Conservation (phyloP, 164 flowering plant genomes). For the Sextonia rubra region DNA sequence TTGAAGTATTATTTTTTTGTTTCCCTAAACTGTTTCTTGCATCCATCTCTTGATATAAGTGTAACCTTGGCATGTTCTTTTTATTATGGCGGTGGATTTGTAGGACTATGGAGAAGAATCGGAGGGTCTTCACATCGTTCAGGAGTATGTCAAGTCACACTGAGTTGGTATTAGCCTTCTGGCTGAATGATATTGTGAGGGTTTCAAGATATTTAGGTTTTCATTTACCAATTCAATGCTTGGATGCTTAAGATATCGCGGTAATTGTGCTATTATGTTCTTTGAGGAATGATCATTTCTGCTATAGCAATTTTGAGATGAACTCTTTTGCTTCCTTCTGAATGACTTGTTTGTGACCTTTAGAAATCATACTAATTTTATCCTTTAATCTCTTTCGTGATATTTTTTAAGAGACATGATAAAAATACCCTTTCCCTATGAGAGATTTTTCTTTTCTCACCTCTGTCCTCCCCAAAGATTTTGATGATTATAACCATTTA, state of each 20-base stretch:
- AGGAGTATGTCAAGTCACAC: conserved; percentile 45
- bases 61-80: neutral
- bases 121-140: conserved; percentile 44
- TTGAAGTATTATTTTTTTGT: neutral
- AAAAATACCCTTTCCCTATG: too few relatives aligned
- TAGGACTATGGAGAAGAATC: conserved; percentile 62
- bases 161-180: conserved; percentile 14
- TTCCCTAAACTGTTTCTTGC: neutral
- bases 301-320: neutral
- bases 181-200: neutral
- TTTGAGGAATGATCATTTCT: too few relatives aligned
- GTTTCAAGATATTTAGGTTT: neutral
- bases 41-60: neutral
- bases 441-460: too few relatives aligned
- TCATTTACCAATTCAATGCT: neutral
- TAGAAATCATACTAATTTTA: too few relatives aligned
- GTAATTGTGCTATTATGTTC: neutral
- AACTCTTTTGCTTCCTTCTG: neutral
- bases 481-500: too few relatives aligned
- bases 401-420: too few relatives aligned
- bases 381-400: too few relatives aligned
- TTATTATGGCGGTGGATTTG: neutral
- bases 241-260: neutral
- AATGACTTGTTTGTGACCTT: too few relatives aligned
- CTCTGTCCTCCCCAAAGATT: too few relatives aligned